These are phyloP conservation scores for Micractinium sp. DNA, from an alignment of 139 green algal species.

Conservation along the genomic window DNA sequence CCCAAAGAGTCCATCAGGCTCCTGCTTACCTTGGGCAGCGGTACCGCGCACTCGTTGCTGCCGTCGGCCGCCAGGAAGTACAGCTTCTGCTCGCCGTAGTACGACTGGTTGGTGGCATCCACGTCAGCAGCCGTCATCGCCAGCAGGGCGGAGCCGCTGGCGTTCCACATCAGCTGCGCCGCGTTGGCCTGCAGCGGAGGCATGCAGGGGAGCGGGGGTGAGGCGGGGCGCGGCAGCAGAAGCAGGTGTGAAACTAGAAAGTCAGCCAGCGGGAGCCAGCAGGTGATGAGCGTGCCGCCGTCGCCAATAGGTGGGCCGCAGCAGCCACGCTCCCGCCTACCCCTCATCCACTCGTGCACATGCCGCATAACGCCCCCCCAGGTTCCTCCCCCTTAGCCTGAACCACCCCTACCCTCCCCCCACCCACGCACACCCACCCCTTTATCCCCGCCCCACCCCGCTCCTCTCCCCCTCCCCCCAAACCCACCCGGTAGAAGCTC, in stretches of 20 bases:
- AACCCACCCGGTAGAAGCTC: slow-evolving; percentile 67
- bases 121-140: slow-evolving; percentile 85
- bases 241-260: not conserved
- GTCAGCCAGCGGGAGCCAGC: too few relatives aligned
- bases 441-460: not conserved
- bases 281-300: too few relatives aligned
- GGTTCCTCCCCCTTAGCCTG: too few relatives aligned
- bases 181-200: slow-evolving; percentile 39
- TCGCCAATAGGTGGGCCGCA: too few relatives aligned
- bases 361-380: too few relatives aligned
- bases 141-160: slow-evolving; percentile 74
- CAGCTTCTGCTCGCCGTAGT: slow-evolving; percentile 87
- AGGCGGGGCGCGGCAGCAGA: not conserved
- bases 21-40: slow-evolving; percentile 69
- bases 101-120: slow-evolving; percentile 86
- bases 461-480: not conserved
- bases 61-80: slow-evolving; percentile 85
- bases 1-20: too few relatives aligned
- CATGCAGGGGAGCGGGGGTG: not conserved
- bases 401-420: too few relatives aligned
- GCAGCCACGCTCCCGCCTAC: too few relatives aligned
- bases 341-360: too few relatives aligned
- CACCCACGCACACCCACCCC: not conserved
- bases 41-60: slow-evolving; percentile 71
- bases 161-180: slow-evolving; percentile 71